Evolutionary conservation across 129 eudicot species (phyloP), one percentile per base, ranked within the genome.

Genomic region (Lactuca saligna): DNA sequence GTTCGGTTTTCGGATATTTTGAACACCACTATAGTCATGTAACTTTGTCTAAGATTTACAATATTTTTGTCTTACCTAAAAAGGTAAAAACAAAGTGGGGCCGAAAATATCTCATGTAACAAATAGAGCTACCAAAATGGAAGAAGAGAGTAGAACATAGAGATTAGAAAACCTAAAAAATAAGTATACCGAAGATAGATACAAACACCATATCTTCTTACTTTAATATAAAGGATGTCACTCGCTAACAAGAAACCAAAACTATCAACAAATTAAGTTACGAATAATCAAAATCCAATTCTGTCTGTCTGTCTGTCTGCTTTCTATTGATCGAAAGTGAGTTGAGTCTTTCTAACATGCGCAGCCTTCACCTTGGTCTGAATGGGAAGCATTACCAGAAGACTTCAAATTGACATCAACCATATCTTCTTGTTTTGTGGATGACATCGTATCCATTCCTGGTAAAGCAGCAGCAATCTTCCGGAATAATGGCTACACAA

Each of bases 391-490:
- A 57, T 76, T 86, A 35, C 81, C 68, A 3, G 82, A 75, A 14
- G 97, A 81, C 77, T 86, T 88, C 79, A 88, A 74, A 68, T 91
- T 91, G 77, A 88, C 97, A 46, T 91, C 97, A 65, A 91, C 94
- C 97, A 91, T 85, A 80, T 88, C 97, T 54, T 91, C 97, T 65
- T 88, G 86, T 70, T 84, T 91, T 5, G 97, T 82, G 41, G 93
- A 81, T 3, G 96, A 81, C 56, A 88, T 83, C 13, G 90, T 78
- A 74, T 91, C 97, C 96, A 91, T 91, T 55, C 93, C 97, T 29
- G 96, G 97, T 78, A 91, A 91, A 25, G 96, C 89, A 58, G 88
- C 75, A 65, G 97, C 93, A 51, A 91, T 91, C 79, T 91, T 91
- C 57, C 97, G 85, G 68, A 91, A 91, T 25, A 91, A 67, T 39